Percentiles rank a stretch among this genome's conserved stretches.
These are phyloP conservation scores for Fusarium drepaniforme DNA, from an alignment of 2,329 filamentous ascomycete species.

Conservation along the genomic window DNA sequence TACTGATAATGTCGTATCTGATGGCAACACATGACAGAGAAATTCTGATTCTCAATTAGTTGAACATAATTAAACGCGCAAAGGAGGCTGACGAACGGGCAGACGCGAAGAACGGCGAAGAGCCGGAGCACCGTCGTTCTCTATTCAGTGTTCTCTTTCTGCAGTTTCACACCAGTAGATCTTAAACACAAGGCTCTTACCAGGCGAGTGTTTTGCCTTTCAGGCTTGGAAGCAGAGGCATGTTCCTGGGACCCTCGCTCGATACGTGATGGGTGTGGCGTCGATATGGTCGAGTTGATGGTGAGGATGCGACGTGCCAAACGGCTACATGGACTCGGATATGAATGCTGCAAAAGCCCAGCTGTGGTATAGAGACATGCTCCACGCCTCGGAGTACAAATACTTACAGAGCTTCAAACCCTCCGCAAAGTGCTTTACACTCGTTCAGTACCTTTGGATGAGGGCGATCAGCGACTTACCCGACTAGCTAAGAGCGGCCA, in stretches of 20 bases:
- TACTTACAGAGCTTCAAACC: no score
- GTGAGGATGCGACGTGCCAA: background rate
- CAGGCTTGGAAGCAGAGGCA: background rate
- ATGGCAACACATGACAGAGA: background rate
- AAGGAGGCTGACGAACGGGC: no score
- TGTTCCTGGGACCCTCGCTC: background rate
- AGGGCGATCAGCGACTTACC: background rate
- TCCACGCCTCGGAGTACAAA: background rate
- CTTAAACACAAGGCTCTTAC: no score
- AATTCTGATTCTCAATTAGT: background rate
- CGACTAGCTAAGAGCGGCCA: background rate
- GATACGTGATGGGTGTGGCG: background rate
- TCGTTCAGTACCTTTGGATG: no score
- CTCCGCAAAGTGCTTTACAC: no score
- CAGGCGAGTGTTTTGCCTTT: background rate
- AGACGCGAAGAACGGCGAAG: no score
- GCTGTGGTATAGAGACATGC: background rate
- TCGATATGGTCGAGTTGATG: background rate
- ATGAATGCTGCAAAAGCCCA: background rate
- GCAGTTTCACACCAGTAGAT: no score
- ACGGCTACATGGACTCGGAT: background rate
- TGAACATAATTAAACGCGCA: background rate
- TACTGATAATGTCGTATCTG: background rate
- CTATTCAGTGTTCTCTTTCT: no score
- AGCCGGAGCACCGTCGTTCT: background rate